Evolutionary conservation across 2,329 filamentous ascomycete genomes (phyloP).

Genomic region (Aurifilum marmelostoma): DNA sequence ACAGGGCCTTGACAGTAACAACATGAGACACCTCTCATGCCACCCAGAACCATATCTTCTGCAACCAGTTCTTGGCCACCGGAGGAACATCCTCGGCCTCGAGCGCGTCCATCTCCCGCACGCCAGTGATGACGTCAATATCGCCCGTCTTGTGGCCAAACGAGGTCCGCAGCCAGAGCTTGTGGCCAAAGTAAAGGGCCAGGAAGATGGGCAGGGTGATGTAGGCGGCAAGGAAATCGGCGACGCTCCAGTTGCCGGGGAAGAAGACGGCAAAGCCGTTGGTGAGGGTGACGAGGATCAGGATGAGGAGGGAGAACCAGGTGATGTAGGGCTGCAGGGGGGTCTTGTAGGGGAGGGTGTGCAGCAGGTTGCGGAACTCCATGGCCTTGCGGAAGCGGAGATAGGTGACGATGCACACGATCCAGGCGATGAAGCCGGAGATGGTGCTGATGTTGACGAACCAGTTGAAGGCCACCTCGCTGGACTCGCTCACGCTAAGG

Average conservation of each 20-base stretch:
- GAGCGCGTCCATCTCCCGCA: conserved; percentile 65
- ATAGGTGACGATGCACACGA: conserved; percentile 61
- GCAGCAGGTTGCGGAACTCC: conserved; percentile 52
- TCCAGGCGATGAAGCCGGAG: conserved; percentile 63
- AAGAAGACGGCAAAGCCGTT: conserved; percentile 80
- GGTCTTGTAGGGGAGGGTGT: conserved; percentile 56
- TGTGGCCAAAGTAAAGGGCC: conserved; percentile 64
- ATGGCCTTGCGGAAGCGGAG: conserved; percentile 63
- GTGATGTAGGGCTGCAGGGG: conserved; percentile 65
- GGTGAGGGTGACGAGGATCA: conserved; percentile 67
- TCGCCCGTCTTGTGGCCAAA: conserved; percentile 48
- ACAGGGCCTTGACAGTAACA: not conserved
- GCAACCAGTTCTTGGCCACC: conserved; percentile 53
- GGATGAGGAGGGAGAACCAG: conserved; percentile 60
- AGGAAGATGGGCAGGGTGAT: conserved; percentile 66
- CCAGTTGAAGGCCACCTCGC: conserved; percentile 69
- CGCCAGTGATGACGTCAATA: conserved; percentile 61
- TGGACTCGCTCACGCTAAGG: conserved; percentile 67
- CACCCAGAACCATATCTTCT: conserved; percentile 61
- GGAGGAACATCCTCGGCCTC: conserved; percentile 51
- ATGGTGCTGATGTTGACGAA: conserved; percentile 72
- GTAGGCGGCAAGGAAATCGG: conserved; percentile 67
- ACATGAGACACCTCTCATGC: conserved; percentile 39
- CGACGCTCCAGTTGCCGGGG: conserved; percentile 62
- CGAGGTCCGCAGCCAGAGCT: conserved; percentile 51